A percentile compares a stretch with the other conserved stretches of the same genome.
Conservation (phyloP, 768 basidiomycete species). For the Amanita polypyramis region DNA sequence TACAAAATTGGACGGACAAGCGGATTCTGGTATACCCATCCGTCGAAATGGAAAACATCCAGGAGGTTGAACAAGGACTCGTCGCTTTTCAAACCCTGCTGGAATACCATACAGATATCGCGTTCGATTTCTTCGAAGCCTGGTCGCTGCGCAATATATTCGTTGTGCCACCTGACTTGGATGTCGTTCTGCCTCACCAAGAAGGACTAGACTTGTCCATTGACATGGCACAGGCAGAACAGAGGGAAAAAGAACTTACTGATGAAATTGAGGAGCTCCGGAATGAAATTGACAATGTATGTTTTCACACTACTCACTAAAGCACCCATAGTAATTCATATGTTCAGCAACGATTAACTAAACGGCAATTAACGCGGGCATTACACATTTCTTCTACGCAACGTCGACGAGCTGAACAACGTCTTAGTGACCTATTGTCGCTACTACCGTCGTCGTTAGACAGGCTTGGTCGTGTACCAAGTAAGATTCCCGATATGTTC, state of each 20-base stretch:
- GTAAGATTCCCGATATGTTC: constrained; percentile 34
- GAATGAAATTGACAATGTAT: constrained; percentile 57
- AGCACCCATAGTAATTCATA: background rate
- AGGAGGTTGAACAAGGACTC: constrained; percentile 71
- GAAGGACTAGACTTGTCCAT: constrained; percentile 54
- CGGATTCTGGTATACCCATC: constrained; percentile 17
- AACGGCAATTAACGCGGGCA: constrained; percentile 44
- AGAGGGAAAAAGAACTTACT: constrained; percentile 49
- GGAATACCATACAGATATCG: constrained; percentile 81
- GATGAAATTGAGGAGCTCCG: constrained; percentile 62
- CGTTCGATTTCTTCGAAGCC: constrained; percentile 86
- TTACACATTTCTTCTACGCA: constrained; percentile 35
- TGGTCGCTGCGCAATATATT: constrained; percentile 89
- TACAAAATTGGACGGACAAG: constrained; percentile 63
- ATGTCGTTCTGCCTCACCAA: constrained; percentile 71
- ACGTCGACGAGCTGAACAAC: constrained; percentile 34
- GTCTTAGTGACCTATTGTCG: constrained; percentile 30
- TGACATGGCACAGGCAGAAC: constrained; percentile 44
- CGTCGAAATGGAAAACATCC: constrained; percentile 43
- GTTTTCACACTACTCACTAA: constrained; percentile 18
- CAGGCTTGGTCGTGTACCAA: constrained; percentile 28
- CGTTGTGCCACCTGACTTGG: constrained; percentile 56
- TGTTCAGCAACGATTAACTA: constrained; percentile 57
- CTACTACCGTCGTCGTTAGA: constrained; percentile 23
- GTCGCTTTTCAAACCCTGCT: constrained; percentile 84